Conservation (phyloP, 2,329 filamentous ascomycete genomes). For the Penicillium expansum region DNA sequence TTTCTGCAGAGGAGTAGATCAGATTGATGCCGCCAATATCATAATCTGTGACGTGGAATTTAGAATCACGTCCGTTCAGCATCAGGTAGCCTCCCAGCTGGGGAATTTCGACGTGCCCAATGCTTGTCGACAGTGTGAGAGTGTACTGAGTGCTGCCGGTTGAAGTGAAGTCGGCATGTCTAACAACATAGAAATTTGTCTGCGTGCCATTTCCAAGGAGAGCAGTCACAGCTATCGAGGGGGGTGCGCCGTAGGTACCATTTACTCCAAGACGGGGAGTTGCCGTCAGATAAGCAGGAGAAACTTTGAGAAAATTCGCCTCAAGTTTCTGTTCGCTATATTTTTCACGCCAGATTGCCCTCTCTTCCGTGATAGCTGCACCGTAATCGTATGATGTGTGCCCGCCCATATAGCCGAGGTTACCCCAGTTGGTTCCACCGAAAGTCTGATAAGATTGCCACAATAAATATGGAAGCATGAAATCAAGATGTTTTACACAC, state of each 20-base stretch:
- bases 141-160: conserved; percentile 9
- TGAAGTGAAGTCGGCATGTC: conserved; percentile 20
- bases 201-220: conserved; percentile 7
- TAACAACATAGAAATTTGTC: conserved; percentile 14
- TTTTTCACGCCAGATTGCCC: conserved; percentile 67
- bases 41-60: conserved; percentile 33
- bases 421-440: conserved; percentile 80
- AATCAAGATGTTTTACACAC: conserved; percentile 35
- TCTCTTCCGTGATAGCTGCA: conserved; percentile 64
- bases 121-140: conserved; percentile 20
- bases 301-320: conserved; percentile 71
- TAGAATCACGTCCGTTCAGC: conserved; percentile 30
- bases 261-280: conserved; percentile 40
- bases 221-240: conserved; percentile 13
- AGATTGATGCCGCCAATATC: conserved; percentile 23
- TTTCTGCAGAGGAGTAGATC: conserved; percentile 32
- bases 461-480: conserved; percentile 65
- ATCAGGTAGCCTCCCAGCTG: conserved; percentile 24
- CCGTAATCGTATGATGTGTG: conserved; percentile 61
- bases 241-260: conserved; percentile 9
- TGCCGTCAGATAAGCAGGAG: conserved; percentile 64
- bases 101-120: conserved; percentile 27
- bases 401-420: conserved; percentile 65
- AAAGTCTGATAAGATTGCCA: conserved; percentile 47
- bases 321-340: conserved; percentile 73